Conservation (phyloP, 2,329 filamentous ascomycete species). For the Exophiala calicioides region DNA sequence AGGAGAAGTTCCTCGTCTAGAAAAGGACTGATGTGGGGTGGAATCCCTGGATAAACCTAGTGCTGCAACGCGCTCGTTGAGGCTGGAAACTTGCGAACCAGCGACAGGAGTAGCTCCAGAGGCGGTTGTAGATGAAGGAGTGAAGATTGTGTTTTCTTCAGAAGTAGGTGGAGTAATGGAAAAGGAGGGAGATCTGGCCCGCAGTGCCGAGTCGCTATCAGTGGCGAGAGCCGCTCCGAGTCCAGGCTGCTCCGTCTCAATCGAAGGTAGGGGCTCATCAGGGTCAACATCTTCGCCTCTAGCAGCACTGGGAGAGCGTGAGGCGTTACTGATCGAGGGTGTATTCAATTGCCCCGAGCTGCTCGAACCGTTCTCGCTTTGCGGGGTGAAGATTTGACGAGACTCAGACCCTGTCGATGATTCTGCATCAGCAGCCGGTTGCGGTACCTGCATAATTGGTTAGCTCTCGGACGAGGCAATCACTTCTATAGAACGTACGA, state of each 20-base stretch:
- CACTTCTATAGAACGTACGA: not conserved
- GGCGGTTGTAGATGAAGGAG: not conserved
- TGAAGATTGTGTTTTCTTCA: not conserved
- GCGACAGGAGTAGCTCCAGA: not conserved
- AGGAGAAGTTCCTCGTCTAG: not conserved
- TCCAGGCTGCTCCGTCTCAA: conserved; percentile 4
- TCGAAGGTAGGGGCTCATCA: conserved; percentile 4
- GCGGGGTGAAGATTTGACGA: not conserved
- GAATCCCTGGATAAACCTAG: conserved; percentile 2
- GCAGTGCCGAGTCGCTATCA: conserved; percentile 3
- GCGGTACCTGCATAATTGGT: conserved; percentile 1
- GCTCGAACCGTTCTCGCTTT: not conserved
- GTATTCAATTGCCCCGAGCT: conserved; percentile 4
- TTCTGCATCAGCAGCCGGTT: not conserved
- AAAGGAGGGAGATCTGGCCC: conserved; percentile 6
- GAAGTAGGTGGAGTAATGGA: conserved; percentile 3
- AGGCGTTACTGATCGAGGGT: conserved; percentile 2
- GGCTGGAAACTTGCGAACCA: not conserved
- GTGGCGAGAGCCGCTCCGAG: conserved; percentile 1
- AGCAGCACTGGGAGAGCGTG: conserved; percentile 2
- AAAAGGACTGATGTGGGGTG: not conserved
- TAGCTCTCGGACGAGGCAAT: conserved; percentile 1
- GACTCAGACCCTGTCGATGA: not conserved
- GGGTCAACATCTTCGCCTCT: not conserved
- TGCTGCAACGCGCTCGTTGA: conserved; percentile 3